Evolutionary conservation across 2,329 filamentous ascomycete species (phyloP).

Genomic region (Gaeumannomyces sp.): DNA sequence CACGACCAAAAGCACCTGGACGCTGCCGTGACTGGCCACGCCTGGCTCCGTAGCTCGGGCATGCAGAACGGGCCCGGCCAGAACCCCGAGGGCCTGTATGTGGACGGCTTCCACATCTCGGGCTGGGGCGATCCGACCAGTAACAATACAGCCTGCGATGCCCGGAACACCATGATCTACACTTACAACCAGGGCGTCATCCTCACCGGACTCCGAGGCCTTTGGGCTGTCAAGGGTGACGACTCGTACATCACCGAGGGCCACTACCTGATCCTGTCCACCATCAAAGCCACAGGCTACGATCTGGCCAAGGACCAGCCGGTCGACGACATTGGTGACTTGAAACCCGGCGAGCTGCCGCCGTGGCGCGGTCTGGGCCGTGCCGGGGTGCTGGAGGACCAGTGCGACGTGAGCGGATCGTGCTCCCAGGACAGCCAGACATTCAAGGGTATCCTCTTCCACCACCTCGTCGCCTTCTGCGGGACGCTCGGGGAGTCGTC

Average conservation of each 20-base stretch:
- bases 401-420: slow-evolving; percentile 65
- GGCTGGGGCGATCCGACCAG: slow-evolving; percentile 52
- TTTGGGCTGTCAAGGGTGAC: slow-evolving; percentile 75
- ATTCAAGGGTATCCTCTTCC: slow-evolving; percentile 94
- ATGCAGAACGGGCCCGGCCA: slow-evolving; percentile 62
- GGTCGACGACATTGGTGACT: slow-evolving; percentile 31
- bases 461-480: slow-evolving; percentile 79
- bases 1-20: slow-evolving; percentile 61
- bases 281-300: slow-evolving; percentile 77
- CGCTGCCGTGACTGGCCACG: slow-evolving; percentile 71
- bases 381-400: slow-evolving; percentile 75
- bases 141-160: slow-evolving; percentile 69
- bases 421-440: slow-evolving; percentile 83
- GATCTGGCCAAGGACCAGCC: slow-evolving; percentile 36
- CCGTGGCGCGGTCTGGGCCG: slow-evolving; percentile 72
- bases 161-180: slow-evolving; percentile 82
- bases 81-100: slow-evolving; percentile 55
- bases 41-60: slow-evolving; percentile 71
- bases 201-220: slow-evolving; percentile 70
- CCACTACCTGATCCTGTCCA: slow-evolving; percentile 66
- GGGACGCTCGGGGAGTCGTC: slow-evolving; percentile 42
- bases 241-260: slow-evolving; percentile 68
- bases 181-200: slow-evolving; percentile 95
- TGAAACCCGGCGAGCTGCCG: slow-evolving; percentile 33
- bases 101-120: slow-evolving; percentile 83